Evolutionary conservation across 2,329 filamentous ascomycete species (phyloP), one percentile per base, ranked within the genome.

Genomic region (Penicillium thymicola): DNA sequence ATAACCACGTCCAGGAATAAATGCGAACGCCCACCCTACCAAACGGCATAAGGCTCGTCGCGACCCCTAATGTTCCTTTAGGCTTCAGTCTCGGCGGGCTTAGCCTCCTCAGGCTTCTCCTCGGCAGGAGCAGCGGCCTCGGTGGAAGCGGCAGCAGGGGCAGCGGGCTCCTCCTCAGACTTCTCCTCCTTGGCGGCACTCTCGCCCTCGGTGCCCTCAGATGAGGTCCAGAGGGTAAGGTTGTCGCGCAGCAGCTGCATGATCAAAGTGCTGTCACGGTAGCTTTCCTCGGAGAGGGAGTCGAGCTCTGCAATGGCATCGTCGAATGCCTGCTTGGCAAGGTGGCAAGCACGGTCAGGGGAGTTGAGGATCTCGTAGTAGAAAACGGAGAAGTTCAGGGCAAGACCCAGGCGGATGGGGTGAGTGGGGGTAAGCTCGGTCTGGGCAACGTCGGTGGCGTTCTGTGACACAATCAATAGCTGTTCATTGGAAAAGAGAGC

Each of bases 341-440:
- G 87, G 77, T 97, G 93, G 87, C 93, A 97, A 74, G 93, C 93
- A 75, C 90, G 91, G 80, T 97, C 92, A 72, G 92, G 93, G 36
- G 92, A 95, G 88, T 97, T 97, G 75, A 97, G 84, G 77, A 97
- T 97, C 85, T 97, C 94, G 80, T 97, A 96, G 87, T 96, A 96
- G 85, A 97, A 97, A 72, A 97, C 93, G 64, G 92, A 97, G 87
- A 97, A 97, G 89, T 97, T 97, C 70, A 97, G 87, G 68, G 93
- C 93, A 72, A 97, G 89, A 78, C 93, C 93, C 66, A 97, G 90
- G 73, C 93, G 92, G 82, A 97, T 97, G 71, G 93, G 93, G 85
- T 97, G 93, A 61, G 94, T 97, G 62, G 93, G 93, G 62, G 93
- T 93, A 70, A 97, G 88, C 80, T 97, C 93, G 66, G 90, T 96